Percentiles rank a stretch among this genome's conserved stretches.
phyloP scores from a whole-genome alignment of 306 rosid genomes.

The Pterocarpus macrocarpus region DNA sequence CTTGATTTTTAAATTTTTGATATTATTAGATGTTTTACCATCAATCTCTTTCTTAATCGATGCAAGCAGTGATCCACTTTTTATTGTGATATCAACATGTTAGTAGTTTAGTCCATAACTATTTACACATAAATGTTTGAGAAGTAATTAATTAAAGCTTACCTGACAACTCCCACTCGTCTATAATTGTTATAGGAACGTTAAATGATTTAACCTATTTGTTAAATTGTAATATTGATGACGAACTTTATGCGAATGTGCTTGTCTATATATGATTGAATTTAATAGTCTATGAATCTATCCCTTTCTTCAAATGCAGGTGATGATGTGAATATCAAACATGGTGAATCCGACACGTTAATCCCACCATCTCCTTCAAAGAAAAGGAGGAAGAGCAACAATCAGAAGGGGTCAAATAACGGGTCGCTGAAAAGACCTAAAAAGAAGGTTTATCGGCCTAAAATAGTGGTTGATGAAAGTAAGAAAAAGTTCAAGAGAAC shows the following conservation, averaged over 20 bases:
- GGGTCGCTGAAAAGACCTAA: not conserved
- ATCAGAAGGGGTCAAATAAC: not conserved
- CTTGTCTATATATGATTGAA: no score
- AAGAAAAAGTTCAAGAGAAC: not conserved
- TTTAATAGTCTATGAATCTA: not conserved
- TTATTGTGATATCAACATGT: no score
- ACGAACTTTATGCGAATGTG: not conserved
- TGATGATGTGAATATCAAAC: not conserved
- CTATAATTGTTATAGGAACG: not conserved
- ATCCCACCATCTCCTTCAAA: not conserved
- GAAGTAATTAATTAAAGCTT: no score
- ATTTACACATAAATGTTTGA: no score
- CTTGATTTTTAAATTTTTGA: no score
- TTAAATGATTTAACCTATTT: no score
- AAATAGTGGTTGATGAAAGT: constrained; percentile 35
- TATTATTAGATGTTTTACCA: no score
- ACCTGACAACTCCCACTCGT: no score
- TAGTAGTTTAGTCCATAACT: no score
- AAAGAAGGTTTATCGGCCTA: constrained; percentile 54
- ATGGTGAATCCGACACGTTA: not conserved
- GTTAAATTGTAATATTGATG: not conserved
- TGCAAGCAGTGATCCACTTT: no score
- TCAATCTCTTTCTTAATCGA: no score
- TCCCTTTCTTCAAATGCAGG: not conserved
- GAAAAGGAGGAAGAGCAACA: constrained; percentile 34